Percentiles rank a stretch among this genome's conserved stretches.
Conservation (phyloP, 768 basidiomycete species). For the Leccinum variicolor region DNA sequence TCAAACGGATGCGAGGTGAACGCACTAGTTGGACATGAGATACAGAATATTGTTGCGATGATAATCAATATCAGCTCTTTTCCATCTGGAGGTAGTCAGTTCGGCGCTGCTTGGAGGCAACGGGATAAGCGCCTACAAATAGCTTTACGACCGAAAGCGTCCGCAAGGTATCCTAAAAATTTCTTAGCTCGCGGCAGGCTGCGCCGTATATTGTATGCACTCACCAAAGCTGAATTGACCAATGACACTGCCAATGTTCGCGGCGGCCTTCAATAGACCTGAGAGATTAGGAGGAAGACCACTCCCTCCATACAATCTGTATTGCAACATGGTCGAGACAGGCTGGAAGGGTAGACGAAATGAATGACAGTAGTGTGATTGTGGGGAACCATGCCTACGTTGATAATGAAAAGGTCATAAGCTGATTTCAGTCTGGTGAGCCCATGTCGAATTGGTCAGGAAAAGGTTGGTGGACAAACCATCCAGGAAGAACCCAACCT, state of each 20-base stretch:
- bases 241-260: slow-evolving; percentile 72
- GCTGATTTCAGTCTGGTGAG: slow-evolving; percentile 36
- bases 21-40: slow-evolving; percentile 61
- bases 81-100: slow-evolving; percentile 45
- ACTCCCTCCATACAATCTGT: slow-evolving; percentile 52
- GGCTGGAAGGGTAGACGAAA: slow-evolving; percentile 36
- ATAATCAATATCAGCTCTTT: slow-evolving; percentile 83
- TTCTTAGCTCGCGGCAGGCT: neutral
- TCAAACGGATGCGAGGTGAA: neutral
- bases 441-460: neutral
- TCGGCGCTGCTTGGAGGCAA: neutral
- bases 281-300: slow-evolving; percentile 52
- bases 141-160: slow-evolving; percentile 65
- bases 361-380: neutral
- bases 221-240: slow-evolving; percentile 63
- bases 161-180: slow-evolving; percentile 57
- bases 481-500: slow-evolving; percentile 73
- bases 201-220: neutral
- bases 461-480: slow-evolving; percentile 36
- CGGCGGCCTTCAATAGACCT: slow-evolving; percentile 63
- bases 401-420: slow-evolving; percentile 71
- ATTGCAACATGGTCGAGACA: slow-evolving; percentile 66
- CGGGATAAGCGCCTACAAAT: slow-evolving; percentile 43
- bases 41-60: slow-evolving; percentile 66
- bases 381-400: slow-evolving; percentile 35